Conservation (phyloP, 2,329 filamentous ascomycete species). For the Lasiodiplodia gonubiensis region DNA sequence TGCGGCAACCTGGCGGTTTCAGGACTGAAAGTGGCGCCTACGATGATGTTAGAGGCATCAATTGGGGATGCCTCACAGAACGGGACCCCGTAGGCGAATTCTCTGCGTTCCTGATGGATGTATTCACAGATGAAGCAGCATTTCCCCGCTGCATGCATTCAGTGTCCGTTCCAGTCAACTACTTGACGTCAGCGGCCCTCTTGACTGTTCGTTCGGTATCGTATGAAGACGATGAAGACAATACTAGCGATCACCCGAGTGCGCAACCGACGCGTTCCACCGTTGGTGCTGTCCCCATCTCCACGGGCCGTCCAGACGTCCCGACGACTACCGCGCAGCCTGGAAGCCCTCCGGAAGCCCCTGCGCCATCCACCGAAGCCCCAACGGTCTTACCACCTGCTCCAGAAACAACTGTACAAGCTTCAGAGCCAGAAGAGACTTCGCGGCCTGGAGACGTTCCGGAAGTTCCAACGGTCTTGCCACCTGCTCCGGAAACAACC, state of each 20-base stretch:
- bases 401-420: background rate
- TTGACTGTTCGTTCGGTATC: background rate
- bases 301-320: background rate
- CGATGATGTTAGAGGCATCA: slow-evolving; percentile 1
- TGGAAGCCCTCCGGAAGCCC: background rate
- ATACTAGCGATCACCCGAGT: background rate
- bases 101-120: background rate
- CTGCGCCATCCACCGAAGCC: background rate
- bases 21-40: slow-evolving; percentile 3
- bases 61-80: slow-evolving; percentile 1
- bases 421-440: no score
- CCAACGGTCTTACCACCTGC: background rate
- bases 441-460: no score
- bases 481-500: background rate
- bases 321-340: background rate
- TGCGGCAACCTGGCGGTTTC: background rate
- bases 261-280: background rate
- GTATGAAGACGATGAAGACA: background rate
- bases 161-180: background rate
- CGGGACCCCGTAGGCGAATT: background rate
- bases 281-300: background rate
- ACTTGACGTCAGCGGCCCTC: background rate
- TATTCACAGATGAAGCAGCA: background rate
- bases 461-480: background rate
- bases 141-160: slow-evolving; percentile 1